phyloP scores from a whole-genome alignment of 345 rosid genomes.

The Boechera retrofracta region DNA sequence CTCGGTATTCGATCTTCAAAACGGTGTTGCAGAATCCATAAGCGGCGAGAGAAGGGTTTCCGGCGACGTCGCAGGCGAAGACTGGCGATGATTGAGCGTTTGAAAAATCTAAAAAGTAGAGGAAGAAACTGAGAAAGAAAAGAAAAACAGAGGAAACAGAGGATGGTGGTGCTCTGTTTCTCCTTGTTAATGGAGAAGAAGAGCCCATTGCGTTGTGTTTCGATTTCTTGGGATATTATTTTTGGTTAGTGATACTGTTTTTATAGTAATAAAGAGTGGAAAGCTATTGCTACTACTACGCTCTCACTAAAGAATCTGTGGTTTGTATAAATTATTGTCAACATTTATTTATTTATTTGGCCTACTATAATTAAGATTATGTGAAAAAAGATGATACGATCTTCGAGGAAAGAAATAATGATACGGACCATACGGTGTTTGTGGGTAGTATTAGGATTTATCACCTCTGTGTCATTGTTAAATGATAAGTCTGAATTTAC shows the following conservation, averaged over 20 bases:
- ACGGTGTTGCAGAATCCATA: constrained; percentile 66
- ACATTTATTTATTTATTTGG: background rate
- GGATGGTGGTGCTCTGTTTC: constrained; percentile 40
- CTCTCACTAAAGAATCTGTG: constrained; percentile 24
- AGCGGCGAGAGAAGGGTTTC: constrained; percentile 52
- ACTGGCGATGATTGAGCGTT: constrained; percentile 60
- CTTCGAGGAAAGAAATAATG: constrained; percentile 41
- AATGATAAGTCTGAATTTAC: background rate
- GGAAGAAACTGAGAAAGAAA: constrained; percentile 23
- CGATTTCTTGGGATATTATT: constrained; percentile 21
- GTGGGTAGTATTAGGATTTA: constrained; percentile 31
- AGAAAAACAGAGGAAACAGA: constrained; percentile 56
- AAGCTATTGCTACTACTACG: constrained; percentile 16
- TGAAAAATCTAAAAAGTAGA: background rate
- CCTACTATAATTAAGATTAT: constrained; percentile 21
- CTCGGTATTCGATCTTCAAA: constrained; percentile 54
- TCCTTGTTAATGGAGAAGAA: constrained; percentile 39
- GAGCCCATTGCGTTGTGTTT: constrained; percentile 39
- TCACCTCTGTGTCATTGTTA: constrained; percentile 13
- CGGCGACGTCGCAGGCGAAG: constrained; percentile 73
- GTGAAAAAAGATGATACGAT: constrained; percentile 26
- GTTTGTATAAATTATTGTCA: constrained; percentile 28
- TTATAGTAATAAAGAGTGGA: constrained; percentile 27
- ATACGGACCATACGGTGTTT: constrained; percentile 39
- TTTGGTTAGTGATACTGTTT: constrained; percentile 24